Evolutionary conservation across 305 asterid genomes (phyloP), one percentile per base, ranked within the genome.

Genomic region (Plantago rigida): DNA sequence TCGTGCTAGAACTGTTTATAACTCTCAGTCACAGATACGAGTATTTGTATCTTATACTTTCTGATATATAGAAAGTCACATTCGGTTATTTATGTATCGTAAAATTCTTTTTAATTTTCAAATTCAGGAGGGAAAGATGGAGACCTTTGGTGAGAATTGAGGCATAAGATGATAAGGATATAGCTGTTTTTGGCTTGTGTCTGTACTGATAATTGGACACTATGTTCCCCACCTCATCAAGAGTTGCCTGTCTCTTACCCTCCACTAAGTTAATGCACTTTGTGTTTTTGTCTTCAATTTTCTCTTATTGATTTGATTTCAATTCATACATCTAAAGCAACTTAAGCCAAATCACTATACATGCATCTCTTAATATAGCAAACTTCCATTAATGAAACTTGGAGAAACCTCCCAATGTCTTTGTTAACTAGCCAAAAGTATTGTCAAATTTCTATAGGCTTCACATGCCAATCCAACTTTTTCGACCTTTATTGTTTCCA

Each of bases 221-320:
- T 51, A 71, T 69, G 75, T 73, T 75, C 78, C 78, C 82, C 72
- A 74, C 81, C 70, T 65, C 70, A 63, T 75, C 67, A 65, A 64
- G 71, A 77, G 71, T 74, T 79, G 87, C 79, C 85, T 65, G 66
- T 75, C 58, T 62, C 73, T 73, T 62, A 52, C 82, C 77, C 79
- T 62, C 62, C 80, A 73, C 75, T 42, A 66, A 52, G 39, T 80
- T 73, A 80, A 80, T 75, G 79, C 65, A 54, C 59, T 55, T 52
- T 56, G 61, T 66, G 67, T 51, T 59, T 50, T 61, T 75, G 72
- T 73, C 75, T 65, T 62, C 56, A 47, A 63, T 60, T 74, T 53
- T 14, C 14, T 56, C 5, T 65, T 41, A 41, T 41, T 41, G 46
- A 41, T 41, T 41, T 36, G 9, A 19, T 8, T 53, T 36, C 34